phyloP scores from a whole-genome alignment of 1,284 basidiomycete genomes.

The Rhizoctonia solani region DNA sequence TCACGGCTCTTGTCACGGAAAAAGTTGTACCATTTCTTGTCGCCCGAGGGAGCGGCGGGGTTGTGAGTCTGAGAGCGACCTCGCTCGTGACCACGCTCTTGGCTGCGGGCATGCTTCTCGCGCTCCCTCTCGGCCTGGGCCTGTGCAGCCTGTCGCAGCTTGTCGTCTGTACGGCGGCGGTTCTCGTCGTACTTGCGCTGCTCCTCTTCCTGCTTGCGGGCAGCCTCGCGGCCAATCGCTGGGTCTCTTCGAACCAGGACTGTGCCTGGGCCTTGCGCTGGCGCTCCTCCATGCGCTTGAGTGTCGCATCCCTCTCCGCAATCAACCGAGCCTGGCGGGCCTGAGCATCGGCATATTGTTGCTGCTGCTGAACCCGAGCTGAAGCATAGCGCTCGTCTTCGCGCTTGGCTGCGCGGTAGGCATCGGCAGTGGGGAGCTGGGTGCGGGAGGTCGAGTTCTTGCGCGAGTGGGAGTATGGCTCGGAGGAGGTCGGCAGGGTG shows the following conservation, averaged over 20 bases:
- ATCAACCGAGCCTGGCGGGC: slow-evolving; percentile 25
- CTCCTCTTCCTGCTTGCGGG: slow-evolving; percentile 19
- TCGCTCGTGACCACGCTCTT: background rate
- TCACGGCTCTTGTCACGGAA: slow-evolving; percentile 32
- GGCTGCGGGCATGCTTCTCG: slow-evolving; percentile 11
- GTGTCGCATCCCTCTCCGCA: slow-evolving; percentile 28
- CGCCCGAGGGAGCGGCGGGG: slow-evolving; percentile 14
- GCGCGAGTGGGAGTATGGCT: no score
- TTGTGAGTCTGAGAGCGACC: background rate
- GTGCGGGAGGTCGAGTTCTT: no score
- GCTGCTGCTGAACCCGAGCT: background rate
- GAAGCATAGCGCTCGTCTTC: no score
- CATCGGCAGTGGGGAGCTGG: no score
- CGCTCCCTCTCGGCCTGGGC: background rate
- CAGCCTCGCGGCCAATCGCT: slow-evolving; percentile 22
- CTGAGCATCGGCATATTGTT: background rate
- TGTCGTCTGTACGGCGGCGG: background rate
- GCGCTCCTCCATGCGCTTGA: slow-evolving; percentile 28
- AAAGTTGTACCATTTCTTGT: slow-evolving; percentile 29
- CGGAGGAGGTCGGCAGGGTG: background rate
- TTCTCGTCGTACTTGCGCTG: background rate
- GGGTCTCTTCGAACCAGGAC: slow-evolving; percentile 32
- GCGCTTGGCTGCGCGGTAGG: no score
- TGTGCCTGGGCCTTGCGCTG: slow-evolving; percentile 29
- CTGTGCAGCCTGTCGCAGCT: slow-evolving; percentile 8